Evolutionary conservation across 2,329 filamentous ascomycete species (phyloP), one percentile per base, ranked within the genome.

Genomic region (Chrysosporium keratinophilum): DNA sequence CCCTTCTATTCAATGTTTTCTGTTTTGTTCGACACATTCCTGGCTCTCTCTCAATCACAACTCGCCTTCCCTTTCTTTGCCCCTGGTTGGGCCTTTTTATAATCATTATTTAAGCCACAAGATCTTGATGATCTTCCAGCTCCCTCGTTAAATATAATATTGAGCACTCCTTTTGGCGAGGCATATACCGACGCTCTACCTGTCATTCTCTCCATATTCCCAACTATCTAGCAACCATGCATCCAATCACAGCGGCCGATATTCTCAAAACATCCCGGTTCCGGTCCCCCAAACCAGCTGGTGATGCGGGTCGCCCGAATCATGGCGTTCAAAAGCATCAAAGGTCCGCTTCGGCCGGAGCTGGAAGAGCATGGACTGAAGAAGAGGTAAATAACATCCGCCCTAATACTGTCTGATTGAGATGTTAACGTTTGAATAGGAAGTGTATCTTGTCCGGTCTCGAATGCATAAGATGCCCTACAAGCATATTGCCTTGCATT

Each of bases 401-500:
- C 12, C 7, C 9, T 7, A 5, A 6, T 40, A 31, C 11, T n/a
- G 3, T 47, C 5, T 11, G 9, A 17, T 11, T 10, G 6, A 7
- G 42, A 55, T 46, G 19, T 28, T 52, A 19, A 52, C 31, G 35
- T 5, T 31, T 51, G 39, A 46, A 58, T 59, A 91, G 87, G 88
- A 93, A 72, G 79, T 83, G 55, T 93, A 91, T 68, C 82, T 93
- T 52, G 78, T 93, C 57, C 85, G 89, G 70, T 90, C 85, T 57
- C 85, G 87, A 55, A 80, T 87, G 64, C 85, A 90, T 64, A 91
- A 91, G 73, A 88, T 91, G 82, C 87, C 87, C 0, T 93, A 93
- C 72, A 93, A 91, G 76, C 86, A 91, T 67, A 93, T 93, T 66
- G 87, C 87, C 55, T 81, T 84, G 56, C 84, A 90, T 63, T 74